These are phyloP conservation scores for Boletus bicolor DNA, from an alignment of 768 basidiomycete species.

Conservation along the genomic window DNA sequence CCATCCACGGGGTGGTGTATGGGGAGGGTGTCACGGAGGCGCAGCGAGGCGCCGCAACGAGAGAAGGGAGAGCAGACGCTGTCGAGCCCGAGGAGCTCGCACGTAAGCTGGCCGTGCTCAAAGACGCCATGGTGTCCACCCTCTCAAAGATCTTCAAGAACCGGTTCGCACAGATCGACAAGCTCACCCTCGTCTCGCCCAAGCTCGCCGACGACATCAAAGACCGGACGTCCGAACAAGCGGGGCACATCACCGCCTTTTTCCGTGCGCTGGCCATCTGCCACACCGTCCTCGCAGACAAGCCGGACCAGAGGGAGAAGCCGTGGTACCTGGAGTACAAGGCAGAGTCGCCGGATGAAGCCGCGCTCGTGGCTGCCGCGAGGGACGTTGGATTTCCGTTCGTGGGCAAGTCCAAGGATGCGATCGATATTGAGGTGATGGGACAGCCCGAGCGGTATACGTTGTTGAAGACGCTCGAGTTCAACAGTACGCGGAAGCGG, in stretches of 20 bases:
- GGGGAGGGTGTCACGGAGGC: slow-evolving; percentile 97
- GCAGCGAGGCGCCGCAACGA: slow-evolving; percentile 84
- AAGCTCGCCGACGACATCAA: slow-evolving; percentile 76
- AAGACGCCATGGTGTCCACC: slow-evolving; percentile 69
- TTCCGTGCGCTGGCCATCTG: slow-evolving; percentile 95
- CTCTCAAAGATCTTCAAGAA: slow-evolving; percentile 87
- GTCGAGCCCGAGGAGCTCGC: slow-evolving; percentile 71
- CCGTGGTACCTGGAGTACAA: slow-evolving; percentile 82
- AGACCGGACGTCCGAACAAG: slow-evolving; percentile 57
- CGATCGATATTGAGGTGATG: slow-evolving; percentile 87
- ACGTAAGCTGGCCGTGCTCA: slow-evolving; percentile 59
- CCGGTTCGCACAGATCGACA: slow-evolving; percentile 74
- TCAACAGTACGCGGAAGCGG: slow-evolving; percentile 90
- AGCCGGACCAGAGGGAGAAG: slow-evolving; percentile 54
- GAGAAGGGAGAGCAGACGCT: slow-evolving; percentile 67
- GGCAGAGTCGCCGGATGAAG: slow-evolving; percentile 95
- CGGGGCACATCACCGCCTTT: slow-evolving; percentile 70
- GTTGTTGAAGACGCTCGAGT: slow-evolving; percentile 81
- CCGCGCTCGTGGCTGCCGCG: slow-evolving; percentile 88
- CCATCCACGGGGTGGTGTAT: slow-evolving; percentile 77
- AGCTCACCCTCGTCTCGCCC: slow-evolving; percentile 85
- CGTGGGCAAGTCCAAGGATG: slow-evolving; percentile 67
- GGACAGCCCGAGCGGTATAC: slow-evolving; percentile 83
- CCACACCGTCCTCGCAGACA: slow-evolving; percentile 86
- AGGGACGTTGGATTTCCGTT: slow-evolving; percentile 94